Percentiles rank a stretch among this genome's conserved stretches.
Conservation (phyloP, 2,329 filamentous ascomycete species). For the Arthrobotrys conoides region DNA sequence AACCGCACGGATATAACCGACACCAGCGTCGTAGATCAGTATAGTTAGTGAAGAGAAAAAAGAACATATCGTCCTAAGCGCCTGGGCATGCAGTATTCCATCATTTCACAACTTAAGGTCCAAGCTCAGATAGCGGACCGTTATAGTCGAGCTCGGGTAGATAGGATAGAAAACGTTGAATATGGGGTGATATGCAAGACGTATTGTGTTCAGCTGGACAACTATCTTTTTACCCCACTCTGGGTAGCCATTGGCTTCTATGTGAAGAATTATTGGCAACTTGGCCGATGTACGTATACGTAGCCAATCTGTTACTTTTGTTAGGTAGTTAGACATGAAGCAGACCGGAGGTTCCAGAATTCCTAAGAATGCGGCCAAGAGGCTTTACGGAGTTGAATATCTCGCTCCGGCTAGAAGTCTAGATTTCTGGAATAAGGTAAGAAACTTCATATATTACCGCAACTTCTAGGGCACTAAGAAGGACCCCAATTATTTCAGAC, state of each 20-base stretch:
- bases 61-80: slow-evolving; percentile 3
- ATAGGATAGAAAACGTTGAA: background rate
- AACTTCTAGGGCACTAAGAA: background rate
- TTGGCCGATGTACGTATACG: background rate
- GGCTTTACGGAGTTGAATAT: slow-evolving; percentile 12
- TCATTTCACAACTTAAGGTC: background rate
- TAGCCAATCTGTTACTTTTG: background rate
- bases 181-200: background rate
- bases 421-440: background rate
- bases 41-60: background rate
- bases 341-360: too few relatives aligned
- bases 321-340: background rate
- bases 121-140: slow-evolving; percentile 23
- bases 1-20: slow-evolving; percentile 22
- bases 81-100: slow-evolving; percentile 18
- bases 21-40: slow-evolving; percentile 22
- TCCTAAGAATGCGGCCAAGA: background rate
- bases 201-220: slow-evolving; percentile 14
- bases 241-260: background rate
- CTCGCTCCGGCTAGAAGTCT: slow-evolving; percentile 1
- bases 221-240: slow-evolving; percentile 10
- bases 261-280: background rate
- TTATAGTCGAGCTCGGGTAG: slow-evolving; percentile 6
- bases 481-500: too few relatives aligned
- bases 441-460: background rate